Evolutionary conservation across 2,329 filamentous ascomycete genomes (phyloP), one percentile per base, ranked within the genome.

Genomic region (Colletotrichum somersetense): DNA sequence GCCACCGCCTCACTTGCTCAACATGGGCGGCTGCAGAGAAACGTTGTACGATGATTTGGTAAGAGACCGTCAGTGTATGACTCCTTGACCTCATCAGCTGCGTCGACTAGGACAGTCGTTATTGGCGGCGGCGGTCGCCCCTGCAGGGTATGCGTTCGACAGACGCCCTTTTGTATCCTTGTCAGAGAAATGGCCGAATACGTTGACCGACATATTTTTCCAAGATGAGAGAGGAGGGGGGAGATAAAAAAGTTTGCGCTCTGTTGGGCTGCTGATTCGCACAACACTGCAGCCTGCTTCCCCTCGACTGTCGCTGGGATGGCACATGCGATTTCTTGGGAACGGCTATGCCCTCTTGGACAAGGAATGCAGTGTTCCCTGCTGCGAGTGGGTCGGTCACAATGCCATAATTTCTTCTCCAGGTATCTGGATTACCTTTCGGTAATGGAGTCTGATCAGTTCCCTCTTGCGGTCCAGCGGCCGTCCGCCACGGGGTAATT

Each of bases 51-150:
- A 64, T 70, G 55, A 70, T 70, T 72, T 70, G 70, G 53, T 70
- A 70, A 67, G 59, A 70, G 59, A 38, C 46, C 40, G 33, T 70
- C 30, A 38, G 61, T 55, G 55, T 55, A 50, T 50, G 70, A 20
- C 38, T 61, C 61, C 59, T 59, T 70, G 61, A 70, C 59, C 66
- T 70, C 70, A 65, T 65, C 70, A 70, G 70, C 59, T 72, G 66
- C 65, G 44, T 64, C 64, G 26, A 71, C 65, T 23, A 26, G 59
- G 65, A 58, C 58, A n/a, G 44, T 38, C 53, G 53, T 55, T 30
- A 68, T 68, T 72, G 58, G 58, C 35, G 61, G 58, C 35, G 55
- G 55, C 55, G 48, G 33, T 48, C 66, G 46, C 55, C 23, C 69
- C 63, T 65, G 66, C 55, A 72, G 59, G 40, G 48, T 61, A 62